Evolutionary conservation across 2,329 filamentous ascomycete genomes (phyloP).

Genomic region (Phaeosphaeriaceae sp.): DNA sequence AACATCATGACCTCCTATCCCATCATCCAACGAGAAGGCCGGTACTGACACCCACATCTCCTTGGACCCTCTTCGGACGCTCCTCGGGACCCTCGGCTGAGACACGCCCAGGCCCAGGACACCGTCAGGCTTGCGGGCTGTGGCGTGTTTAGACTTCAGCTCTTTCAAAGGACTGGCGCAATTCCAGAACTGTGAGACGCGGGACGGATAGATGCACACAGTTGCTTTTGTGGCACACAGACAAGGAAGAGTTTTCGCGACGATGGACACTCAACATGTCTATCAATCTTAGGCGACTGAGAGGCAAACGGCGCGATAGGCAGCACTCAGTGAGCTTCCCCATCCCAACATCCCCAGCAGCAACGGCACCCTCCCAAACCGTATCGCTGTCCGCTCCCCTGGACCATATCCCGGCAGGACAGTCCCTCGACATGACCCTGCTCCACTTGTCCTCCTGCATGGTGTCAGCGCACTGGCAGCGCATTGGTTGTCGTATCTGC

Average conservation of each 20-base stretch:
- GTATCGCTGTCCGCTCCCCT: slow-evolving; percentile 19
- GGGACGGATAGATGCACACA: slow-evolving; percentile 14
- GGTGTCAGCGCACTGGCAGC: slow-evolving; percentile 10
- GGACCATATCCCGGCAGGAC: slow-evolving; percentile 5
- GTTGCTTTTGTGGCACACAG: slow-evolving; percentile 17
- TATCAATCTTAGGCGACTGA: slow-evolving; percentile 1
- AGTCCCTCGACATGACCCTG: slow-evolving; percentile 11
- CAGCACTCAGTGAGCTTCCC: slow-evolving; percentile 22
- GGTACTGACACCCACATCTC: slow-evolving; percentile 6
- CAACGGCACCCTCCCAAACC: slow-evolving; percentile 19
- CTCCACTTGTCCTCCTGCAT: slow-evolving; percentile 9
- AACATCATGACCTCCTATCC: slow-evolving; percentile 2
- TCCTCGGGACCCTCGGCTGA: slow-evolving; percentile 5
- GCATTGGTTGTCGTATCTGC: slow-evolving; percentile 6
- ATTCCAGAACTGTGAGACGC: slow-evolving; percentile 13
- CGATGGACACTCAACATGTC: slow-evolving; percentile 20
- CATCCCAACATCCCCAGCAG: slow-evolving; percentile 19
- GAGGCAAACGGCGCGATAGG: slow-evolving; percentile 14
- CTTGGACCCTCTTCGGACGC: neutral
- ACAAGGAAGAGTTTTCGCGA: slow-evolving; percentile 32
- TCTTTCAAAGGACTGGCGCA: slow-evolving; percentile 6
- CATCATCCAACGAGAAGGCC: slow-evolving; percentile 10
- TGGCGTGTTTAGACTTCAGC: slow-evolving; percentile 17
- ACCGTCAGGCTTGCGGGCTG: slow-evolving; percentile 2
- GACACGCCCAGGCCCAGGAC: slow-evolving; percentile 18